These are phyloP conservation scores for Bolboschoenus planiculmis DNA, from an alignment of 176 grass and related monocot species.

Conservation along the genomic window DNA sequence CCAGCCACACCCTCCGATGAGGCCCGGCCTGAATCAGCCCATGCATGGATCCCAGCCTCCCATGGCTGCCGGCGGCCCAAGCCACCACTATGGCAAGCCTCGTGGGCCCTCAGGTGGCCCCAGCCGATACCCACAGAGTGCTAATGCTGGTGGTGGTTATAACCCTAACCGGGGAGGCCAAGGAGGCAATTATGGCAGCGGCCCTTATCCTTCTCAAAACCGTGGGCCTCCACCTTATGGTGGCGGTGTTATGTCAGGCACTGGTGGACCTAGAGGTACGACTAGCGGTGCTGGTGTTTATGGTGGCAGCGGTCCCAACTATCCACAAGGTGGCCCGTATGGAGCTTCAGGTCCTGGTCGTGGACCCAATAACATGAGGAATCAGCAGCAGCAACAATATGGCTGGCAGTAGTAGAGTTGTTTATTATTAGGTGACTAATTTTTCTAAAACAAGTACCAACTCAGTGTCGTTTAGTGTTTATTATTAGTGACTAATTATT, in stretches of 20 bases:
- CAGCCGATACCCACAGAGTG: constrained; percentile 60
- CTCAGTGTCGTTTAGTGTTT: too few species aligned
- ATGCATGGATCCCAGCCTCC: constrained; percentile 58
- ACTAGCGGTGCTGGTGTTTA: constrained; percentile 31
- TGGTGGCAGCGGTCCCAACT: constrained; percentile 51
- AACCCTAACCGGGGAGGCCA: constrained; percentile 67
- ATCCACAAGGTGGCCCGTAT: constrained; percentile 50
- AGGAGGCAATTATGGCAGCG: constrained; percentile 56
- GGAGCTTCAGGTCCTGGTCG: constrained; percentile 54
- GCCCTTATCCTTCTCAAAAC: constrained; percentile 60
- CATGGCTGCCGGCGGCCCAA: constrained; percentile 41
- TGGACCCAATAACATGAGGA: constrained; percentile 47
- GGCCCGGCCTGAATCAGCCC: constrained; percentile 45
- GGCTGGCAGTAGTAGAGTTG: constrained; percentile 53
- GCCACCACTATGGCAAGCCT: constrained; percentile 78
- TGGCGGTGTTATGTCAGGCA: constrained; percentile 36
- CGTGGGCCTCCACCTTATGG: constrained; percentile 53
- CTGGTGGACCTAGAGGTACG: constrained; percentile 34
- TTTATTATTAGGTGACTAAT: background rate
- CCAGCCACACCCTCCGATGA: constrained; percentile 59
- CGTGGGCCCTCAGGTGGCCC: constrained; percentile 63
- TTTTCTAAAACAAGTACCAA: too few species aligned
- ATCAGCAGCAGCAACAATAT: constrained; percentile 68
- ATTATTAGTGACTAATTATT: too few species aligned
- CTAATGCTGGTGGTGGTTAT: constrained; percentile 51